Evolutionary conservation across 805 yeast genomes (phyloP), one percentile per base, ranked within the genome.

Genomic region (Yamadazyma nakazawae): DNA sequence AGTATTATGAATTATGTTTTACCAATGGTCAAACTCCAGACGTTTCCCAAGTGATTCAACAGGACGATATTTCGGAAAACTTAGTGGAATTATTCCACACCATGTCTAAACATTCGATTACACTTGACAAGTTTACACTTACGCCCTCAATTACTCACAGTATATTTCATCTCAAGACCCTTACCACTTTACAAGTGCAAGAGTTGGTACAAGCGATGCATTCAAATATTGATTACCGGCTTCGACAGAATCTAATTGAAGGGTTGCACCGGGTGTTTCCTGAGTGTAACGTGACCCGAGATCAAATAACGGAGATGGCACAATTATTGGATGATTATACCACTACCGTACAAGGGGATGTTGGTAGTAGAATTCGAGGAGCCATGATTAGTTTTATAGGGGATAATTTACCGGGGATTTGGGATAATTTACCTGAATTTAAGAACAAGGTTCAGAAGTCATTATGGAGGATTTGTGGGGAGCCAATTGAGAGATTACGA

Each of bases 341-440:
- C 0, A 67, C 78, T 2, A 86, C 92, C 0, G 79, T 80, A 24
- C 85, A 88, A 57, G 98, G 98, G 9, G 98, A 91, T 66, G 91
- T 90, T n/a, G 98, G 98, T 2, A 79, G 88, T 40, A 76, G 81
- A 55, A 77, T 89, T 1, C 68, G 98, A 40, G 52, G 59, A 1
- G 74, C 83, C 0, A 69, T 83, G 1, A 59, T 85, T 2, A 32
- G 54, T 5, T 55, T 81, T 2, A 60, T 83, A 0, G 43, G 50
- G 0, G 36, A 53, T 1, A 70, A 75, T 51, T 34, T 55, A n/a
- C n/a, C n/a, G n/a, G n/a, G n/a, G n/a, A n/a, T n/a, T n/a, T n/a
- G n/a, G n/a, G n/a, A n/a, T n/a, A n/a, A n/a, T n/a, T n/a, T n/a
- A n/a, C n/a, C n/a, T n/a, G n/a, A n/a, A n/a, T 50, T 47, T 36